Evolutionary conservation across 2,329 filamentous ascomycete species (phyloP).

Genomic region (Lasiodiplodia sp.): DNA sequence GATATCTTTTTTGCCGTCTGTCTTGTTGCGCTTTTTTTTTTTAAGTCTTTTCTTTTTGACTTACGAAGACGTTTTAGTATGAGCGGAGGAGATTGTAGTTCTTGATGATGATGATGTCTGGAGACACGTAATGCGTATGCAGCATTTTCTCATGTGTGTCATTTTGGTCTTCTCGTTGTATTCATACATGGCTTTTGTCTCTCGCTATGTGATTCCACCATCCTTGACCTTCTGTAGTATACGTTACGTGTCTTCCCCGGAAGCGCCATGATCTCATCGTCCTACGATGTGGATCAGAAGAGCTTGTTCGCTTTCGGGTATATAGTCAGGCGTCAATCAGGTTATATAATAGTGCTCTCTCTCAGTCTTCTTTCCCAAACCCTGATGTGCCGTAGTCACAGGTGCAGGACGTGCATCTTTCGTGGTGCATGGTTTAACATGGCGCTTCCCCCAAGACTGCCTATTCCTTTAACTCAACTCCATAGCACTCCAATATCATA

Average conservation of each 20-base stretch:
- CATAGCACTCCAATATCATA: too few species aligned
- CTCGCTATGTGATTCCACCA: neutral
- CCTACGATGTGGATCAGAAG: neutral
- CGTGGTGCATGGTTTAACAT: too few species aligned
- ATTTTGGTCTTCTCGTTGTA: neutral
- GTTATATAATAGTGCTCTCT: too few species aligned
- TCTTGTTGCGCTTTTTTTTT: constrained; percentile 24
- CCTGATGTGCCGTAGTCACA: too few species aligned
- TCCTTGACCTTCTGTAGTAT: neutral
- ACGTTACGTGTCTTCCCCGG: neutral
- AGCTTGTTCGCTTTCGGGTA: too few species aligned
- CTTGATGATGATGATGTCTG: constrained; percentile 23
- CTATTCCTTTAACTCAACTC: too few species aligned
- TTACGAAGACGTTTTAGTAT: constrained; percentile 24
- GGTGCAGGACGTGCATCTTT: too few species aligned
- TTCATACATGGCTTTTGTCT: neutral
- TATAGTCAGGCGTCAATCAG: too few species aligned
- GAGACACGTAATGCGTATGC: constrained; percentile 25
- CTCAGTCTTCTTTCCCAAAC: too few species aligned
- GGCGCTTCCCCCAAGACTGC: too few species aligned
- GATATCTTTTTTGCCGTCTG: constrained; percentile 24
- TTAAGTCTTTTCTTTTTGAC: constrained; percentile 17
- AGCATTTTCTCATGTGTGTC: constrained; percentile 9
- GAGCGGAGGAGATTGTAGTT: constrained; percentile 10
- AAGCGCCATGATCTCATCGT: neutral